phyloP scores from a whole-genome alignment of 78 protist genomes.

The Pigoraptor vietnamica region DNA sequence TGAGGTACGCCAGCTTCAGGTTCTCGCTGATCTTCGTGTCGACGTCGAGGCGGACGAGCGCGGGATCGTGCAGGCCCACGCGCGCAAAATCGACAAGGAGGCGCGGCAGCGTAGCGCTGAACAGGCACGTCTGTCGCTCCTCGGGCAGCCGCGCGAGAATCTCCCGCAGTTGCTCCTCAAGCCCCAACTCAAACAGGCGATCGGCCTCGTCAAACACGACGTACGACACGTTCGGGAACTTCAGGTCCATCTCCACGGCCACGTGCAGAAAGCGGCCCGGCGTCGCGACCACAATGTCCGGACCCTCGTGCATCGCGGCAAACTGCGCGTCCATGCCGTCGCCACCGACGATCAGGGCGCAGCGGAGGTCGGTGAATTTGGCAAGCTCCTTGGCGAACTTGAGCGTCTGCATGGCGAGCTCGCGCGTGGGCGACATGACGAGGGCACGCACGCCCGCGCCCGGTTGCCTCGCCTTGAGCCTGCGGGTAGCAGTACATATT shows the following conservation, averaged over 20 bases:
- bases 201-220: slow-evolving; percentile 98
- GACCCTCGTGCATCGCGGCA: slow-evolving; percentile 66
- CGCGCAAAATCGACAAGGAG: slow-evolving; percentile 53
- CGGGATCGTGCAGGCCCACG: slow-evolving; percentile 81
- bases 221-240: slow-evolving; percentile 53
- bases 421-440: slow-evolving; percentile 98
- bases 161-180: slow-evolving; percentile 81
- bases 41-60: slow-evolving; percentile 82
- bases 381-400: slow-evolving; percentile 63
- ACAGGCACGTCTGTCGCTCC: slow-evolving; percentile 82
- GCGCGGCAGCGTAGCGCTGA: slow-evolving; percentile 96
- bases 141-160: slow-evolving; percentile 60
- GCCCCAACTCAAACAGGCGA: slow-evolving; percentile 96
- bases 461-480: background rate
- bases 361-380: slow-evolving; percentile 52
- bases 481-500: background rate
- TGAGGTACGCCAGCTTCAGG: slow-evolving; percentile 49
- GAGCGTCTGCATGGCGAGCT: slow-evolving; percentile 95
- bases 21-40: slow-evolving; percentile 81
- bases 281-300: slow-evolving; percentile 95
- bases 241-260: slow-evolving; percentile 69
- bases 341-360: slow-evolving; percentile 91
- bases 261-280: slow-evolving; percentile 97
- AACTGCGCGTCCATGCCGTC: slow-evolving; percentile 84
- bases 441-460: slow-evolving; percentile 79